Evolutionary conservation across 495 filamentous ascomycete genomes (phyloP), one percentile per base, ranked within the genome.

Genomic region (Platismatia glauca): DNA sequence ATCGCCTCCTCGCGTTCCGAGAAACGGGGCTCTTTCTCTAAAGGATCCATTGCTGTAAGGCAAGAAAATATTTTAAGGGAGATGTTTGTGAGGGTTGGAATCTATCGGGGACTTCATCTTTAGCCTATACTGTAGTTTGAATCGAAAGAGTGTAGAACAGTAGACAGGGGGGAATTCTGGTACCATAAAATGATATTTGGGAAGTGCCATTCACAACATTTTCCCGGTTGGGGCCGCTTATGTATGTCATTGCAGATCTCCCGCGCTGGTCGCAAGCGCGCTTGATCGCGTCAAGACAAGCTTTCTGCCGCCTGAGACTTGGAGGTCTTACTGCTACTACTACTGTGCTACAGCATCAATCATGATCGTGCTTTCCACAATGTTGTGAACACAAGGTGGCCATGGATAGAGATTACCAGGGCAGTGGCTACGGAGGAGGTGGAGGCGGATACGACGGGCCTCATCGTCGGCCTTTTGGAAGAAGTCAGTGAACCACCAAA

Each of bases 371-470:
- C 55, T 20, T 35, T 63, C 39, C 29, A 48, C 33, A 16, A 18
- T 55, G 18, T 39, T 2, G 3, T 53, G 35, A 11, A 22, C 12
- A 59, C 66, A 63, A 59, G 41, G 13, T 62, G 29, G 48, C 56
- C 55, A 68, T 75, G 64, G 72, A 76, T 22, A 67, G 72, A 41
- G 73, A 76, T 52, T 69, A 66, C 37, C 69, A 71, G 43, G 52
- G 65, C 4, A 57, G 64, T 24, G 64, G 58, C 11, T 64, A 65
- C 24, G 69, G 66, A 58, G 61, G 68, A 2, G 58, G 58, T 6
- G 70, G 67, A 41, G 65, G 66, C 9, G 41, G 65, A 34, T 68
- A 69, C 20, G 68, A 67, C 37, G 68, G 71, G 44, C 58, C 62
- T 29, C 66, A 69, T 55, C 57, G 57, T 34, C 59, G 68, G 58